Conservation (phyloP, 202 grass and related monocot genomes). For the Carex sylvatica region DNA sequence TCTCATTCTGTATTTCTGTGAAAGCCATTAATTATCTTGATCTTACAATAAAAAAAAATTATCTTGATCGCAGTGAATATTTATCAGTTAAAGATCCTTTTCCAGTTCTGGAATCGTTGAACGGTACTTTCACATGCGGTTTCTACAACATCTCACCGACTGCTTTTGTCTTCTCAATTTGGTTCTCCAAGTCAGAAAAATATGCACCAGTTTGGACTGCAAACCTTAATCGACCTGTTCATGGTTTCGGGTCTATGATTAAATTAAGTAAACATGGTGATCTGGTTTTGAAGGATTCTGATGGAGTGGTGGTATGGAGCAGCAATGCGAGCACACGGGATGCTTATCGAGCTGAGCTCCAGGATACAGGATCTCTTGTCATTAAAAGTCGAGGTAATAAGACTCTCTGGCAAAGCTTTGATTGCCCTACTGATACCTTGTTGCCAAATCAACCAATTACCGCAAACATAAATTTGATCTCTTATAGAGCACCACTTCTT, state of each 20-base stretch:
- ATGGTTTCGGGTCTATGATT: slow-evolving; percentile 32
- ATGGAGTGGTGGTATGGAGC: slow-evolving; percentile 42
- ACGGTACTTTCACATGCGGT: slow-evolving; percentile 47
- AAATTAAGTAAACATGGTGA: slow-evolving; percentile 32
- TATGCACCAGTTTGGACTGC: slow-evolving; percentile 51
- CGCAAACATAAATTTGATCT: slow-evolving; percentile 29
- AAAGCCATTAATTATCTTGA: slow-evolving; percentile 6
- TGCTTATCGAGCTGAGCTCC: slow-evolving; percentile 27
- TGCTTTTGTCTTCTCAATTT: slow-evolving; percentile 61
- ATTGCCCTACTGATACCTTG: slow-evolving; percentile 49
- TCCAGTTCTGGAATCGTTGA: slow-evolving; percentile 36
- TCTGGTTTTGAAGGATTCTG: slow-evolving; percentile 46
- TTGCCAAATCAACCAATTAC: slow-evolving; percentile 44
- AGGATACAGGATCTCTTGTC: slow-evolving; percentile 46
- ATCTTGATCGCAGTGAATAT: not conserved
- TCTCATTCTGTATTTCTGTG: not conserved
- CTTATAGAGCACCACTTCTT: slow-evolving; percentile 23
- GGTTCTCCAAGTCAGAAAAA: slow-evolving; percentile 40
- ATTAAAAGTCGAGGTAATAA: slow-evolving; percentile 22
- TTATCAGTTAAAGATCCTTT: slow-evolving; percentile 50
- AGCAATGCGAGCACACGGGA: not conserved
- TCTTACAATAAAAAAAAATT: not conserved
- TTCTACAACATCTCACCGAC: slow-evolving; percentile 45
- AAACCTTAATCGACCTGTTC: slow-evolving; percentile 31
- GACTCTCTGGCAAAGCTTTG: slow-evolving; percentile 57